phyloP scores from a whole-genome alignment of 2,329 filamentous ascomycete species.

The Pseudogymnoascus pannorum region DNA sequence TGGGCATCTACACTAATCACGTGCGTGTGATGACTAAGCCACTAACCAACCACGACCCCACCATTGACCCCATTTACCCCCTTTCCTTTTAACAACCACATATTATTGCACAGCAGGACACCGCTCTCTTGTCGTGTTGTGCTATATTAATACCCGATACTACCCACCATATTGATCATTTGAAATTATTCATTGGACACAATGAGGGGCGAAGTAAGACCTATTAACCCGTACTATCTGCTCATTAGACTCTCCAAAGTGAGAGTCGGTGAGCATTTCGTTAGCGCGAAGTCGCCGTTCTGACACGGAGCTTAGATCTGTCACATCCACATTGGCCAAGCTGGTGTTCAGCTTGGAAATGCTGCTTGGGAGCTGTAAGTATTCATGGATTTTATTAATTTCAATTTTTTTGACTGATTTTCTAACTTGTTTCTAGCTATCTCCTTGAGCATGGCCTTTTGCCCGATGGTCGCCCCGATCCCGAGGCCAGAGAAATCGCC shows the following conservation, averaged over 20 bases:
- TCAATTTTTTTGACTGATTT: conserved; percentile 1
- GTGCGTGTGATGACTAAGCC: background rate
- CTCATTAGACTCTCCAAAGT: conserved; percentile 3
- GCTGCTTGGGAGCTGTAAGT: conserved; percentile 62
- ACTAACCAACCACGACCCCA: conserved; percentile 2
- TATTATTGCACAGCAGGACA: conserved; percentile 7
- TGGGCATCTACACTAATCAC: background rate
- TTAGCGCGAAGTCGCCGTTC: conserved; percentile 7
- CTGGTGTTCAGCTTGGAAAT: conserved; percentile 60
- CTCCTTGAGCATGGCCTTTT: conserved; percentile 59
- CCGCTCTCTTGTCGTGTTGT: conserved; percentile 4
- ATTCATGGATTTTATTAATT: conserved; percentile 12
- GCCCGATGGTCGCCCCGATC: conserved; percentile 50
- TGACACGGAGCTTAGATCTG: conserved; percentile 41
- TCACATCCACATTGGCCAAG: conserved; percentile 62
- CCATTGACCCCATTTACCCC: conserved; percentile 8
- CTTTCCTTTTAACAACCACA: conserved; percentile 7
- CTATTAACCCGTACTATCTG: conserved; percentile 9
- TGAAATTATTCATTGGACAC: conserved; percentile 4
- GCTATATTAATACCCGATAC: conserved; percentile 4
- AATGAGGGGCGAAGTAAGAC: conserved; percentile 9
- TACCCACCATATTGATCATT: conserved; percentile 8
- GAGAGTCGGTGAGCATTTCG: conserved; percentile 8
- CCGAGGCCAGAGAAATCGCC: conserved; percentile 44
- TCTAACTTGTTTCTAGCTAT: conserved; percentile 39